A percentile compares a stretch with the other conserved stretches of the same genome.
Conservation (phyloP, 768 basidiomycete species). For the Dentipellis fragilis region DNA sequence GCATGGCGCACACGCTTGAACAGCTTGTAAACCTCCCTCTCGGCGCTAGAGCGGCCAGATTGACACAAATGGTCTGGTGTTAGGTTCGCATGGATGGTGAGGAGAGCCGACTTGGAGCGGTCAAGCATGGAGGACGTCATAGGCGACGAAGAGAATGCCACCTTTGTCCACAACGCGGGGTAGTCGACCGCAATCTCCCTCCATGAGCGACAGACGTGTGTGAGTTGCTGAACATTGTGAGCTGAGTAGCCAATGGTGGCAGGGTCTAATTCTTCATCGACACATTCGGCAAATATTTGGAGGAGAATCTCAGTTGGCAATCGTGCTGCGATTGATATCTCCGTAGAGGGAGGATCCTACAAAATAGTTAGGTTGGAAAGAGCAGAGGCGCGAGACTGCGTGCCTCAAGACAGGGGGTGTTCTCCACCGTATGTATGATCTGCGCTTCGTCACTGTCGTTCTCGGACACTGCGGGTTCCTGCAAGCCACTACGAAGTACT, state of each 20-base stretch:
- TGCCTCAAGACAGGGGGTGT: too few relatives aligned
- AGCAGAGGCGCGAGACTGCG: background rate
- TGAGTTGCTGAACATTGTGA: conserved; percentile 8
- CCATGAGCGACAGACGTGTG: conserved; percentile 12
- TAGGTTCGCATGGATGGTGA: conserved; percentile 10
- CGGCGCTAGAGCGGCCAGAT: conserved; percentile 1
- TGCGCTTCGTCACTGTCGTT: too few relatives aligned
- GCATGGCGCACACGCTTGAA: conserved; percentile 13
- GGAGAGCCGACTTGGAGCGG: conserved; percentile 8
- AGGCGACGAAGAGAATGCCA: conserved; percentile 9
- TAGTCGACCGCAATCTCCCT: conserved; percentile 10
- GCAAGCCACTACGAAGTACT: too few relatives aligned
- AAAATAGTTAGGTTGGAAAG: background rate
- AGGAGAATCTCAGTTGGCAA: conserved; percentile 14
- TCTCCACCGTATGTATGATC: too few relatives aligned
- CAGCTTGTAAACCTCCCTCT: conserved; percentile 1
- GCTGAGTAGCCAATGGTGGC: conserved; percentile 6
- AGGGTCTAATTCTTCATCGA: conserved; percentile 3
- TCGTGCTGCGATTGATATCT: background rate
- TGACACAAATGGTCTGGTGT: background rate
- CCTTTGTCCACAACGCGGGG: conserved; percentile 12
- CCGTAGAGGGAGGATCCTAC: background rate
- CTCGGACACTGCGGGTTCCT: too few relatives aligned
- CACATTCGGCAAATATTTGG: conserved; percentile 11
- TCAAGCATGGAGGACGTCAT: conserved; percentile 14